Conservation (phyloP, 495 filamentous ascomycete genomes). For the Xylaria curta region DNA sequence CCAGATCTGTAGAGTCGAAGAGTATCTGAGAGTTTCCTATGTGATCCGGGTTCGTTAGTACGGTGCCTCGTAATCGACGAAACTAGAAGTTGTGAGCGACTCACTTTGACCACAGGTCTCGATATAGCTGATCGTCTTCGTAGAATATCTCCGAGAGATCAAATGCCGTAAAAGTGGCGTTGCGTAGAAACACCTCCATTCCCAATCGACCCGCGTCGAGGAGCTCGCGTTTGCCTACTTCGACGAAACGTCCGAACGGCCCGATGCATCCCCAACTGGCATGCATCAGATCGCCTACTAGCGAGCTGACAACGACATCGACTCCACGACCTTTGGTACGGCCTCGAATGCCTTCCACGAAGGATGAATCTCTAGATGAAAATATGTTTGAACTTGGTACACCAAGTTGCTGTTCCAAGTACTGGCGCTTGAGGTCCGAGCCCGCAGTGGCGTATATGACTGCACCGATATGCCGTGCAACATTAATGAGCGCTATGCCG, state of each 20-base stretch:
- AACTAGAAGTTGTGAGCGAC: neutral
- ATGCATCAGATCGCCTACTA: slow-evolving; percentile 57
- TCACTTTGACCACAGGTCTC: neutral
- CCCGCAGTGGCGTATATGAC: slow-evolving; percentile 60
- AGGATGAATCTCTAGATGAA: slow-evolving; percentile 40
- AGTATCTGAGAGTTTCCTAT: neutral
- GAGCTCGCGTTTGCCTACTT: slow-evolving; percentile 54
- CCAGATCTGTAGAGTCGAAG: neutral
- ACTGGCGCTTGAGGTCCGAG: slow-evolving; percentile 44
- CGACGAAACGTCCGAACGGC: slow-evolving; percentile 58
- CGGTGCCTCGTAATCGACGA: neutral
- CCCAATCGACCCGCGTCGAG: slow-evolving; percentile 36
- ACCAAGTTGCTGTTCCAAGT: slow-evolving; percentile 48
- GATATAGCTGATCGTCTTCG: slow-evolving; percentile 12
- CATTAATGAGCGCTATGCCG: slow-evolving; percentile 57
- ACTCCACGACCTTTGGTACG: slow-evolving; percentile 55
- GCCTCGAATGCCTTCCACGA: slow-evolving; percentile 48
- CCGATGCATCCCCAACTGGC: slow-evolving; percentile 54
- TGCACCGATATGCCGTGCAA: slow-evolving; percentile 43
- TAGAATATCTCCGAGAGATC: slow-evolving; percentile 34
- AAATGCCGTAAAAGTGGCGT: slow-evolving; percentile 26
- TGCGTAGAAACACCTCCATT: slow-evolving; percentile 43
- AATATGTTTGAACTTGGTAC: slow-evolving; percentile 59
- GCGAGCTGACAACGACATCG: slow-evolving; percentile 61
- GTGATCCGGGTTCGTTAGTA: neutral